A percentile compares a stretch with the other conserved stretches of the same genome.
Conservation (phyloP, 768 basidiomycete genomes). For the Serendipita sp. region DNA sequence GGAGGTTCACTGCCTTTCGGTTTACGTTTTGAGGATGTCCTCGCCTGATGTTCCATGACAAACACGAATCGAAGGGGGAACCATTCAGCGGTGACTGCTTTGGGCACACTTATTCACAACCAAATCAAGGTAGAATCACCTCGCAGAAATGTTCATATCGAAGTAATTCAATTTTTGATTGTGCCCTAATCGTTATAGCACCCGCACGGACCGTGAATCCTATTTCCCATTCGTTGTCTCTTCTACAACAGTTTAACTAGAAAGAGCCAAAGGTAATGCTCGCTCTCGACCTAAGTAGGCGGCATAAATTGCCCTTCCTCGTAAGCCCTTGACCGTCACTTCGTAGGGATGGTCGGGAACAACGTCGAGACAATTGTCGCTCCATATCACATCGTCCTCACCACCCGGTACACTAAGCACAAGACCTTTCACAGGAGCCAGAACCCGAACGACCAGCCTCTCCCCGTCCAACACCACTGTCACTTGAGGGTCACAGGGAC, state of each 20-base stretch:
- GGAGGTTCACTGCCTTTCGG: neutral
- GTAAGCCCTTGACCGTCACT: neutral
- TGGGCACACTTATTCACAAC: neutral
- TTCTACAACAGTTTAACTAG: too few species aligned
- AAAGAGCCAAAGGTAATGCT: neutral
- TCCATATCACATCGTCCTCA: conserved; percentile 15
- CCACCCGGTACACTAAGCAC: conserved; percentile 14
- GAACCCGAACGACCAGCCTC: conserved; percentile 10
- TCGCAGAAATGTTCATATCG: too few species aligned
- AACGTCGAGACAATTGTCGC: conserved; percentile 17
- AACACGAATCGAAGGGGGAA: neutral
- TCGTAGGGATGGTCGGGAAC: conserved; percentile 11
- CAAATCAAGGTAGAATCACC: neutral
- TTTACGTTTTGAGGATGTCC: neutral
- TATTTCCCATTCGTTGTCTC: too few species aligned
- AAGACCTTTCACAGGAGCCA: conserved; percentile 15
- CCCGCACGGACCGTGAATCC: too few species aligned
- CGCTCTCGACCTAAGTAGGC: neutral
- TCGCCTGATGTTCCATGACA: conserved; percentile 3
- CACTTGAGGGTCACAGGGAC: conserved; percentile 18
- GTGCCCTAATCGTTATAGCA: too few species aligned
- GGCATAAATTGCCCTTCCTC: neutral
- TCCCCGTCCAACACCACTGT: conserved; percentile 8
- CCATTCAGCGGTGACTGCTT: neutral
- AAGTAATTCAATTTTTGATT: too few species aligned